These are phyloP conservation scores for Ceratobasidium sp. DNA, from an alignment of 1,284 basidiomycete genomes.

Conservation along the genomic window DNA sequence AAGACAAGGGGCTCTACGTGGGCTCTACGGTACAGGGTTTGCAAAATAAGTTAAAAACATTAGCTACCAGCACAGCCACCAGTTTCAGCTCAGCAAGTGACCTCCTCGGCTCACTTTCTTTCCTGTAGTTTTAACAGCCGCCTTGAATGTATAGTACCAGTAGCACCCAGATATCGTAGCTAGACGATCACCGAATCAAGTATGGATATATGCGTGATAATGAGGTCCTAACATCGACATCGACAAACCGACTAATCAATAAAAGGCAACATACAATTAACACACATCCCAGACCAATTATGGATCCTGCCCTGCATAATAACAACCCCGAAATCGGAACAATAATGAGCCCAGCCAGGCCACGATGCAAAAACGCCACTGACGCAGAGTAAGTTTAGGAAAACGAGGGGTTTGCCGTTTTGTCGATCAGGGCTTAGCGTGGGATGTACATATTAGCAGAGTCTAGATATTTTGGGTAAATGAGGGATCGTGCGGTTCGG, in stretches of 20 bases:
- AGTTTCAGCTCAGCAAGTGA: too few species aligned
- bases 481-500: background rate
- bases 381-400: slow-evolving; percentile 24
- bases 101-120: too few species aligned
- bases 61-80: too few species aligned
- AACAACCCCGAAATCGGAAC: slow-evolving; percentile 6
- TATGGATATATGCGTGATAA: too few species aligned
- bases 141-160: too few species aligned
- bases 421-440: slow-evolving; percentile 21
- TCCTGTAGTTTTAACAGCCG: too few species aligned
- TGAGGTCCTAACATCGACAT: too few species aligned
- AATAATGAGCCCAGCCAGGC: background rate
- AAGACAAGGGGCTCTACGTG: too few species aligned
- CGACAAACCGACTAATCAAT: background rate
- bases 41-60: too few species aligned
- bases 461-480: background rate
- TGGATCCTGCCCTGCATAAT: background rate
- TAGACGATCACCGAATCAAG: too few species aligned
- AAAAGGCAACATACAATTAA: background rate
- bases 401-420: slow-evolving; percentile 10
- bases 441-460: background rate
- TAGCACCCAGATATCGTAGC: too few species aligned
- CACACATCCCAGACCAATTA: background rate
- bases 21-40: too few species aligned
- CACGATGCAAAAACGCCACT: slow-evolving; percentile 35